phyloP scores from a whole-genome alignment of 441 rosid species.

The Rhodomyrtus psidioides region DNA sequence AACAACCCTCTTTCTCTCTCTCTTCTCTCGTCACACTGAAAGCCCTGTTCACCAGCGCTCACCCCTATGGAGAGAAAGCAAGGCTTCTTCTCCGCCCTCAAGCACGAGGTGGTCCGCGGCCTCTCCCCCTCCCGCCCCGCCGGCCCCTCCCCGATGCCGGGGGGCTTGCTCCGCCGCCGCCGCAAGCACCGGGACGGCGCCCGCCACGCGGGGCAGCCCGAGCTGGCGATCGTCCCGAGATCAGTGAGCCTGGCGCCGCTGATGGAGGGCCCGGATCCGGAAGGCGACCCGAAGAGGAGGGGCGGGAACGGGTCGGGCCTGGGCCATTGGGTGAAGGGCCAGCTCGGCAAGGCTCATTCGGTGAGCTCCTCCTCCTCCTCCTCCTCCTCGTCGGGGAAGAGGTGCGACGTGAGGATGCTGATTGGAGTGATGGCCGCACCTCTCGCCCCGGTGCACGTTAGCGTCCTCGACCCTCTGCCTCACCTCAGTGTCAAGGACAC shows the following conservation, averaged over 20 bases:
- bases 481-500: constrained; percentile 8
- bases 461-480: constrained; percentile 1
- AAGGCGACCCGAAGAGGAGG: constrained; percentile 47
- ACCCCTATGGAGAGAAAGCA: constrained; percentile 16
- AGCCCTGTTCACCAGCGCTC: not conserved
- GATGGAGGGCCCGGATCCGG: constrained; percentile 84
- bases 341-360: constrained; percentile 7
- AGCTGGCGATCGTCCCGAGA: constrained; percentile 29
- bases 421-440: not conserved
- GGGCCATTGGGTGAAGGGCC: constrained; percentile 88
- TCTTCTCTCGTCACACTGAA: not conserved
- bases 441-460: constrained; percentile 1
- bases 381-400: not conserved
- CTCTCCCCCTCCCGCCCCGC: constrained; percentile 49
- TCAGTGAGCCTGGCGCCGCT: constrained; percentile 54
- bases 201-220: constrained; percentile 22
- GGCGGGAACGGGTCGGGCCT: constrained; percentile 25
- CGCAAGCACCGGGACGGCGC: constrained; percentile 28
- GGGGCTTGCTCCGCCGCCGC: constrained; percentile 41
- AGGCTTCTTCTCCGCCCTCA: constrained; percentile 66
- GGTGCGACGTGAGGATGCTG: not conserved
- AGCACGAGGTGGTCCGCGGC: constrained; percentile 44
- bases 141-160: constrained; percentile 21
- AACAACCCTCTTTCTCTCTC: not conserved
- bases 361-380: not conserved